A percentile compares a stretch with the other conserved stretches of the same genome.
Conservation (phyloP, 164 flowering plant species). For the Aristolochia californica region DNA sequence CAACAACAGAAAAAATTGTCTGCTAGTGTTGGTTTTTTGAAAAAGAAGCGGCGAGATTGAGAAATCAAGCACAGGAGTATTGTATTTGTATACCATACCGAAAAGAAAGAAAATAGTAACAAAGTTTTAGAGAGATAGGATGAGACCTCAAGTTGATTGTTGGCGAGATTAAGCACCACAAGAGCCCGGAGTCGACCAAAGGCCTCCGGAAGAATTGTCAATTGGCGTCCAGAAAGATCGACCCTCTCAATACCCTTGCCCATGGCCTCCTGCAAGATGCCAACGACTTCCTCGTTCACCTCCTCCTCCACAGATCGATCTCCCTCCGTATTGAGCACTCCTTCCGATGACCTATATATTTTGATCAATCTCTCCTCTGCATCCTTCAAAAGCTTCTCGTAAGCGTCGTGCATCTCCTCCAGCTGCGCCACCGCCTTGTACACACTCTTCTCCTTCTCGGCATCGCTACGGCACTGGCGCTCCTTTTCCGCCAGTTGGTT, state of each 20-base stretch:
- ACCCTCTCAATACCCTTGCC: constrained; percentile 41
- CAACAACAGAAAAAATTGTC: too few species aligned
- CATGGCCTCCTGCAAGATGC: constrained; percentile 39
- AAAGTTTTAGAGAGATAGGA: not conserved
- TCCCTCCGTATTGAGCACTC: constrained; percentile 6
- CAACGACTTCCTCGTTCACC: constrained; percentile 63
- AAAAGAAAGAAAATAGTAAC: too few species aligned
- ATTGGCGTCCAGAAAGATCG: constrained; percentile 38
- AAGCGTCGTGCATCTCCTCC: constrained; percentile 82
- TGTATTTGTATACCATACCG: too few species aligned
- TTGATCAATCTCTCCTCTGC: constrained; percentile 59
- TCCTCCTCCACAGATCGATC: constrained; percentile 20
- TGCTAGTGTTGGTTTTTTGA: too few species aligned
- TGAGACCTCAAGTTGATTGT: constrained; percentile 68
- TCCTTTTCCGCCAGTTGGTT: constrained; percentile 30
- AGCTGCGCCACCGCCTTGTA: constrained; percentile 43
- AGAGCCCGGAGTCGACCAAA: constrained; percentile 55
- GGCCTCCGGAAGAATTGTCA: constrained; percentile 71
- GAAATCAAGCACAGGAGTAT: too few species aligned
- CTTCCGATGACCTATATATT: constrained; percentile 40
- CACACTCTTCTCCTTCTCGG: constrained; percentile 44
- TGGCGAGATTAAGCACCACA: constrained; percentile 45
- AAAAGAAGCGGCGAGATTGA: too few species aligned
- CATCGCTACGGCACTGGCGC: constrained; percentile 23
- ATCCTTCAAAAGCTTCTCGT: constrained; percentile 54